Evolutionary conservation across 2,329 filamentous ascomycete genomes (phyloP).

Genomic region (Epichloe coenophiala): DNA sequence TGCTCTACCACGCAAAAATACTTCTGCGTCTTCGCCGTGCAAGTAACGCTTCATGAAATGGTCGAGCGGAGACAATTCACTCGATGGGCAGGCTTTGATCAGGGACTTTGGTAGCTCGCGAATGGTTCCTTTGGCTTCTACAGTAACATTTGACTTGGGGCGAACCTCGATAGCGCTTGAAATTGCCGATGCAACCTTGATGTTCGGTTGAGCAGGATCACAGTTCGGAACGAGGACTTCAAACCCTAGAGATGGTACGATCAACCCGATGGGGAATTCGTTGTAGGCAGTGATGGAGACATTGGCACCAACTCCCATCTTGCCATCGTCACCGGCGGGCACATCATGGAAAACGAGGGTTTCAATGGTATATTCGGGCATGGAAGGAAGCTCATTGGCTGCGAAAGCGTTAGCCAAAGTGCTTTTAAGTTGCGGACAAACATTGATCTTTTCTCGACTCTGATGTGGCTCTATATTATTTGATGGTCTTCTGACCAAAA

Average conservation of each 20-base stretch:
- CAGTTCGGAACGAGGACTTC: slow-evolving; percentile 79
- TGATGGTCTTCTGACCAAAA: slow-evolving; percentile 42
- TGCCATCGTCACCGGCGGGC: slow-evolving; percentile 30
- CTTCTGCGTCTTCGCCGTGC: slow-evolving; percentile 60
- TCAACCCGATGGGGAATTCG: slow-evolving; percentile 62
- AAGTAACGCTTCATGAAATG: slow-evolving; percentile 69
- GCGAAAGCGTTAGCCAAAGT: slow-evolving; percentile 20
- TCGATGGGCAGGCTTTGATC: slow-evolving; percentile 60
- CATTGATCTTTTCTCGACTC: background rate
- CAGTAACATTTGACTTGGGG: slow-evolving; percentile 52
- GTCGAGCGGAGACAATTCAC: slow-evolving; percentile 72
- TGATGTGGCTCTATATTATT: slow-evolving; percentile 12
- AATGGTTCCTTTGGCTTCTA: slow-evolving; percentile 60
- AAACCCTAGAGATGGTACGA: slow-evolving; percentile 69
- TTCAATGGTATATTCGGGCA: slow-evolving; percentile 74
- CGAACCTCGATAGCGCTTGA: slow-evolving; percentile 55
- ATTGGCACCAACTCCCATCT: slow-evolving; percentile 62
- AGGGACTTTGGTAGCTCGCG: slow-evolving; percentile 60
- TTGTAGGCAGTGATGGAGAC: slow-evolving; percentile 62
- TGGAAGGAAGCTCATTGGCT: slow-evolving; percentile 57
- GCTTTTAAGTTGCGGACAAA: slow-evolving; percentile 6
- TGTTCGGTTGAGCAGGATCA: slow-evolving; percentile 53
- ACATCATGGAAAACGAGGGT: slow-evolving; percentile 69
- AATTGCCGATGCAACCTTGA: slow-evolving; percentile 63
- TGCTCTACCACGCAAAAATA: slow-evolving; percentile 72